Evolutionary conservation across 345 rosid species (phyloP).

Genomic region (Rhodamnia rubescens): DNA sequence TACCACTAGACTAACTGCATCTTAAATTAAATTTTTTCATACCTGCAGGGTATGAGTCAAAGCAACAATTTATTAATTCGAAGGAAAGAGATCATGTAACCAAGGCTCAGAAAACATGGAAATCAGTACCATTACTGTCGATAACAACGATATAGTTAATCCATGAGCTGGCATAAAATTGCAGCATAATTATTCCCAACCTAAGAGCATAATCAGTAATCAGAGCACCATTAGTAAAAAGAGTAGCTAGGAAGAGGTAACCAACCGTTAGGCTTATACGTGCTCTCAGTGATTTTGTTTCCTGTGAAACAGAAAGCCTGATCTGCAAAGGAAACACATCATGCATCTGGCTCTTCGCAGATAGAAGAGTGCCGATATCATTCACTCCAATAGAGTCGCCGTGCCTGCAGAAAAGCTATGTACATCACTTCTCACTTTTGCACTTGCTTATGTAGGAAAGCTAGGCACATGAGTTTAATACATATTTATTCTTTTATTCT

Average conservation of each 20-base stretch:
- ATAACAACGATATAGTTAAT: background rate
- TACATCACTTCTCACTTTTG: background rate
- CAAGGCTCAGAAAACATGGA: background rate
- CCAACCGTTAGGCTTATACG: constrained; percentile 42
- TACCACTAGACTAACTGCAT: background rate
- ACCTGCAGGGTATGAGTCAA: background rate
- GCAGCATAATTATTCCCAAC: background rate
- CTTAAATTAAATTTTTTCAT: background rate
- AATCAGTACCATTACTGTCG: background rate
- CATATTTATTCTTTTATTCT: background rate
- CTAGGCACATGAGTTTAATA: background rate
- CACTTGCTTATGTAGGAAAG: background rate
- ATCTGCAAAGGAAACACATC: constrained; percentile 52
- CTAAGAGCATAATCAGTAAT: background rate
- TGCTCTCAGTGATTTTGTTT: constrained; percentile 32
- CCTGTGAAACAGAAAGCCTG: constrained; percentile 36
- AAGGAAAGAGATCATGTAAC: background rate
- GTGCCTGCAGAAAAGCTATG: constrained; percentile 26
- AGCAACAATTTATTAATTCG: background rate
- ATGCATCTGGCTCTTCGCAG: constrained; percentile 24
- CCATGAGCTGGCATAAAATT: background rate
- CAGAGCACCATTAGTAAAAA: background rate
- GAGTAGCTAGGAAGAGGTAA: background rate
- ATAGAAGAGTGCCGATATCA: constrained; percentile 11
- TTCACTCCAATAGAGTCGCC: constrained; percentile 20